These are phyloP conservation scores for Aspergillus glaucus DNA, from an alignment of 2,329 filamentous ascomycete genomes.

Conservation along the genomic window DNA sequence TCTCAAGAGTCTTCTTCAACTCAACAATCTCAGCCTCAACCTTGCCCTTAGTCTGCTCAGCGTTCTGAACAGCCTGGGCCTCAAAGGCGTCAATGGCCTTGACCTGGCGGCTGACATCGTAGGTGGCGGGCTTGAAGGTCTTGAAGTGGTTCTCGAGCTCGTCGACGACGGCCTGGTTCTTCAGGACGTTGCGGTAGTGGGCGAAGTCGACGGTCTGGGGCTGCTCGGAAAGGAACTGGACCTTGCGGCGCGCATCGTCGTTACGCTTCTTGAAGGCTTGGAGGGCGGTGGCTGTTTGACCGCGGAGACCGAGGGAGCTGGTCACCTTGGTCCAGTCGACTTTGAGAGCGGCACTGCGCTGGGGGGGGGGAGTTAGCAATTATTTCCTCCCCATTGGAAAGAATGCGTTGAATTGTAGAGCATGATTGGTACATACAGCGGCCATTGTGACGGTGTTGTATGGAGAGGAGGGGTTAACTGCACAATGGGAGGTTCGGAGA, in stretches of 20 bases:
- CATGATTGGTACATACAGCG: conserved; percentile 27
- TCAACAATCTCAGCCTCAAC: conserved; percentile 93
- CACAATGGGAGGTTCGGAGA: conserved; percentile 28
- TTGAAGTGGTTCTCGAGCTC: conserved; percentile 96
- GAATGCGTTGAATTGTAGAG: conserved; percentile 13
- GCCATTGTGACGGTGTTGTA: conserved; percentile 35
- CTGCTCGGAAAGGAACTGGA: conserved; percentile 75
- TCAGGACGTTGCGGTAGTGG: conserved; percentile 84
- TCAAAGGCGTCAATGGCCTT: conserved; percentile 99
- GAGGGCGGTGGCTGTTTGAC: conserved; percentile 84
- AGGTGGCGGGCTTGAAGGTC: conserved; percentile 83
- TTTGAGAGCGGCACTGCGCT: conserved; percentile 98
- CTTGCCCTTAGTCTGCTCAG: conserved; percentile 91
- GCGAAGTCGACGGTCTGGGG: conserved; percentile 85
- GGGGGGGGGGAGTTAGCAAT: conserved; percentile 5
- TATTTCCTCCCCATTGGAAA: background rate
- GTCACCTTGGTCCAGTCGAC: conserved; percentile 97
- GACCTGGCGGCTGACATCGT: conserved; percentile 88
- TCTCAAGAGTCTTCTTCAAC: conserved; percentile 87
- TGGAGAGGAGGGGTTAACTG: conserved; percentile 29
- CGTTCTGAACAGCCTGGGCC: conserved; percentile 93
- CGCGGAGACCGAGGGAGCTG: conserved; percentile 89
- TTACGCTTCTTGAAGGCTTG: conserved; percentile 99
- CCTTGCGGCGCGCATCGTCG: conserved; percentile 94
- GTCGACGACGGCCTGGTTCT: conserved; percentile 92